Conservation (phyloP, 768 basidiomycete species). For the Russula emetica region DNA sequence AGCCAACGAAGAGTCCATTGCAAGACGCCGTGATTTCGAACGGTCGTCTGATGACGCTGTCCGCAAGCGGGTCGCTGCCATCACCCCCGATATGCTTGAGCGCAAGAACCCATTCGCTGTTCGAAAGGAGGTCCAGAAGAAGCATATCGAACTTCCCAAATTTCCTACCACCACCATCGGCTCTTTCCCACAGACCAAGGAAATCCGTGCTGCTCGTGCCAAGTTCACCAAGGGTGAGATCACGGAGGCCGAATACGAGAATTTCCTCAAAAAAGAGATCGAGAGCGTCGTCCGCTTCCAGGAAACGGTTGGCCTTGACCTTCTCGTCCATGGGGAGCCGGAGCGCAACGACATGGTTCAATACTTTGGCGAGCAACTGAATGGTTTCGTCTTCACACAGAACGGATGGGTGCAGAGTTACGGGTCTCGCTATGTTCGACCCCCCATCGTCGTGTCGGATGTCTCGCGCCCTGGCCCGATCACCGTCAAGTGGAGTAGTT, state of each 20-base stretch:
- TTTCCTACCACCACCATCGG: slow-evolving; percentile 99
- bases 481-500: slow-evolving; percentile 95
- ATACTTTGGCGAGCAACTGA: slow-evolving; percentile 96
- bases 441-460: slow-evolving; percentile 97
- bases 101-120: slow-evolving; percentile 85
- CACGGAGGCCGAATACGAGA: slow-evolving; percentile 81
- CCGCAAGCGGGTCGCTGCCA: slow-evolving; percentile 89
- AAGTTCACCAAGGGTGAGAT: slow-evolving; percentile 92
- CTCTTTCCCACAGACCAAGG: slow-evolving; percentile 99
- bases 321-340: slow-evolving; percentile 97
- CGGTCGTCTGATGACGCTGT: slow-evolving; percentile 88
- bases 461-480: slow-evolving; percentile 89
- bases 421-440: slow-evolving; percentile 98
- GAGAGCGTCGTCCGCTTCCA: slow-evolving; percentile 93
- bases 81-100: slow-evolving; percentile 79
- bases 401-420: slow-evolving; percentile 99
- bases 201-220: slow-evolving; percentile 95
- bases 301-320: slow-evolving; percentile 92
- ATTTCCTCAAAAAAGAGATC: slow-evolving; percentile 98
- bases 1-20: slow-evolving; percentile 85
- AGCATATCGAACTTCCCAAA: slow-evolving; percentile 85
- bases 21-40: slow-evolving; percentile 94
- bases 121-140: slow-evolving; percentile 85
- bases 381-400: slow-evolving; percentile 97
- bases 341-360: slow-evolving; percentile 99